Evolutionary conservation across 1,139 yeast species (phyloP).

Genomic region (Saccharomyces hybrid): DNA sequence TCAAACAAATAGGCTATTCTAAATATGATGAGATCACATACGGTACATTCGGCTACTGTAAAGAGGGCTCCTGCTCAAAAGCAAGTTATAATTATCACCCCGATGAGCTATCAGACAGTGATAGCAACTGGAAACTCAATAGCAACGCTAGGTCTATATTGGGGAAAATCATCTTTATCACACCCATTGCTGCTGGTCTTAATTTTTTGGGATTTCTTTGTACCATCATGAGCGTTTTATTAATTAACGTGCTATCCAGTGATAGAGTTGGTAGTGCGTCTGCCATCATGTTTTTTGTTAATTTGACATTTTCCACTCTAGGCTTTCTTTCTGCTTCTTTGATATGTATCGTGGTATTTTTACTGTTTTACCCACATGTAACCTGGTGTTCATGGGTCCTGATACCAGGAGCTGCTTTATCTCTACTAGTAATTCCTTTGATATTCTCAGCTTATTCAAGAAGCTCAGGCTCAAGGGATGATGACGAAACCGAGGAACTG

Average conservation of each 20-base stretch:
- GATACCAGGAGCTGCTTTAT: constrained; percentile 55
- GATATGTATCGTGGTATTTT: constrained; percentile 45
- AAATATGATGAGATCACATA: constrained; percentile 47
- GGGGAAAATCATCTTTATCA: constrained; percentile 65
- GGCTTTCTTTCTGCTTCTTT: constrained; percentile 47
- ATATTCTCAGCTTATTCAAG: constrained; percentile 31
- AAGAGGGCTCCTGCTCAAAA: constrained; percentile 39
- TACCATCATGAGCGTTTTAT: constrained; percentile 11
- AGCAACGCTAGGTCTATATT: constrained; percentile 55
- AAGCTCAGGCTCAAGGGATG: constrained; percentile 20
- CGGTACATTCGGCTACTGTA: constrained; percentile 85
- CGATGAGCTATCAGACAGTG: constrained; percentile 25
- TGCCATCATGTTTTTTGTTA: constrained; percentile 31
- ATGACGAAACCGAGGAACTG: constrained; percentile 23
- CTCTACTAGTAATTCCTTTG: constrained; percentile 40
- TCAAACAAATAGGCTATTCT: constrained; percentile 43
- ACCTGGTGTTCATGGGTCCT: constrained; percentile 66
- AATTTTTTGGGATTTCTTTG: constrained; percentile 43
- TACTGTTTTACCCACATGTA: constrained; percentile 55
- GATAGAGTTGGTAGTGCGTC: constrained; percentile 23
- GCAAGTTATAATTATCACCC: constrained; percentile 45
- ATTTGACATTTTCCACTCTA: constrained; percentile 35
- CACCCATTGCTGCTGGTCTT: constrained; percentile 76
- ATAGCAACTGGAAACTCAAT: constrained; percentile 42
- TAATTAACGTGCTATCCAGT: constrained; percentile 1